Evolutionary conservation across 257 asterid species (phyloP).

Genomic region (Solanum chmielewskii): DNA sequence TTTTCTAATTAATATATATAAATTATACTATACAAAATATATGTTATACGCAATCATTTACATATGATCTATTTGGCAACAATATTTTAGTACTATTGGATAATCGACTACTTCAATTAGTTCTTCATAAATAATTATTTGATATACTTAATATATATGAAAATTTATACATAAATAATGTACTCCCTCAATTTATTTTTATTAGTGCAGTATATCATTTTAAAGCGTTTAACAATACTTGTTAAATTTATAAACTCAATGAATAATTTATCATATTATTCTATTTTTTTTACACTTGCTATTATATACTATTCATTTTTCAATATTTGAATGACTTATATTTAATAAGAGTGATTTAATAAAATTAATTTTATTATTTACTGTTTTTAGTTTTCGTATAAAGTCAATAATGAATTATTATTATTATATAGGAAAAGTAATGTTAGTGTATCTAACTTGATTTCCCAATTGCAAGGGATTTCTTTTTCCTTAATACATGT

Average conservation of each 20-base stretch:
- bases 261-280: too few species aligned
- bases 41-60: not conserved
- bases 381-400: too few species aligned
- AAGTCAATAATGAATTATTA: too few species aligned
- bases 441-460: not conserved
- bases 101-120: not conserved
- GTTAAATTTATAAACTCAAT: too few species aligned
- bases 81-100: not conserved
- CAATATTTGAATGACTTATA: too few species aligned
- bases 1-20: not conserved
- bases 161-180: not conserved
- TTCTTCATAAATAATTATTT: not conserved
- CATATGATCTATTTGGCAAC: not conserved
- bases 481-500: not conserved
- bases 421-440: not conserved
- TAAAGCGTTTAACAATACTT: fast-evolving
- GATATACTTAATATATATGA: not conserved
- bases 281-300: not conserved
- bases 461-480: not conserved
- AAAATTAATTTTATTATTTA: too few species aligned
- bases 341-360: too few species aligned
- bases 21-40: not conserved
- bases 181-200: not conserved
- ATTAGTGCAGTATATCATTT: too few species aligned
- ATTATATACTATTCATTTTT: too few species aligned